phyloP scores from a whole-genome alignment of 1,284 basidiomycete species.

The Melampsora americana region DNA sequence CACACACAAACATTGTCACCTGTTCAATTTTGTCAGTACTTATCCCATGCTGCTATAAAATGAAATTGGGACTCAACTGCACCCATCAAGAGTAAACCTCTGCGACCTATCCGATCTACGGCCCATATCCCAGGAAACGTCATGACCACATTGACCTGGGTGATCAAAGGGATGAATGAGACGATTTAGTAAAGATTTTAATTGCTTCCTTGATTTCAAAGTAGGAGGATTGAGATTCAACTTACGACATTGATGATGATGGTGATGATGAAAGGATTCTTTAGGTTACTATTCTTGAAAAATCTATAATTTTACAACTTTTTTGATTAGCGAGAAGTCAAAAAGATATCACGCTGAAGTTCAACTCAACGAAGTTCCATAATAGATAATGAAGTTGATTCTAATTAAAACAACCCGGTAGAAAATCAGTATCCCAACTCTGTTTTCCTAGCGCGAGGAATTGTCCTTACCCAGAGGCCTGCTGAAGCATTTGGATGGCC shows the following conservation, averaged over 20 bases:
- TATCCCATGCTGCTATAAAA: background rate
- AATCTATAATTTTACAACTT: constrained; percentile 24
- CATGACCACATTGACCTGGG: background rate
- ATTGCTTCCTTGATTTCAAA: constrained; percentile 59
- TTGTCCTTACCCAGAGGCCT: background rate
- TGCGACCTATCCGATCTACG: background rate
- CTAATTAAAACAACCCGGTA: background rate
- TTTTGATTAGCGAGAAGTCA: background rate
- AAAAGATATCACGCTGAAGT: background rate
- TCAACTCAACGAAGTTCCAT: constrained; percentile 31
- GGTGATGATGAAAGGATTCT: constrained; percentile 56
- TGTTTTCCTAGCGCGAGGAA: background rate
- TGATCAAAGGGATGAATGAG: background rate
- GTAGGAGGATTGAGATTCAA: background rate
- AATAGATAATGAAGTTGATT: constrained; percentile 42
- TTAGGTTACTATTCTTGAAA: constrained; percentile 51
- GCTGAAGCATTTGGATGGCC: constrained; percentile 7
- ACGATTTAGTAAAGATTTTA: background rate
- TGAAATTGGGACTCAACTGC: constrained; percentile 60
- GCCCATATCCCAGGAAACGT: constrained; percentile 2
- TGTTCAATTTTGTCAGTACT: background rate
- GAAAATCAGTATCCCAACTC: background rate
- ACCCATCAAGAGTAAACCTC: background rate
- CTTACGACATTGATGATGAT: constrained; percentile 67
- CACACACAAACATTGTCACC: background rate